Evolutionary conservation across 805 yeast genomes (phyloP).

Genomic region (Wickerhamomyces sydowiorum): DNA sequence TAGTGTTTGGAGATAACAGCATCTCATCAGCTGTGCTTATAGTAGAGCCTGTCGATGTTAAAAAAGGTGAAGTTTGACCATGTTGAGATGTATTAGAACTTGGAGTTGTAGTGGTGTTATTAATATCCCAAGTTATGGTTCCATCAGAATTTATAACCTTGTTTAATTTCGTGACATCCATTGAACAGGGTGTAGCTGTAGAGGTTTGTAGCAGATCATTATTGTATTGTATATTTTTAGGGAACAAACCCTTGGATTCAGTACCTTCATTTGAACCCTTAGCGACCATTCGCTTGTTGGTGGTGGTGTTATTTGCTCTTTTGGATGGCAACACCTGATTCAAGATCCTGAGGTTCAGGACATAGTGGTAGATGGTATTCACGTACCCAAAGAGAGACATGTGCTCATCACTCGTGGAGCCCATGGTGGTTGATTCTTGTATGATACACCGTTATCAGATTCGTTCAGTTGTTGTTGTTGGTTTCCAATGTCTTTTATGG

Average conservation of each 20-base stretch:
- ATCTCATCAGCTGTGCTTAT: constrained; percentile 5
- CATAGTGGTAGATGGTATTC: constrained; percentile 3
- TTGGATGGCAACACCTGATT: constrained; percentile 12
- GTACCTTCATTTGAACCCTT: not conserved
- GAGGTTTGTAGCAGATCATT: constrained; percentile 6
- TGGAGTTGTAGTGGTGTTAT: not conserved
- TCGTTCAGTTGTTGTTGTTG: not conserved
- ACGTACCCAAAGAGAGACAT: not conserved
- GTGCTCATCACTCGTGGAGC: not conserved
- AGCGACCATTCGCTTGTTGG: not conserved
- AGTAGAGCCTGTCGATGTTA: constrained; percentile 15
- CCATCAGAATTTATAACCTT: constrained; percentile 49
- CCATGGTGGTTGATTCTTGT: not conserved
- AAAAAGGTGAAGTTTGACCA: constrained; percentile 15
- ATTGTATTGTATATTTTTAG: constrained; percentile 13
- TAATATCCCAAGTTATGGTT: constrained; percentile 46
- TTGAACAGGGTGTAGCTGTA: constrained; percentile 36
- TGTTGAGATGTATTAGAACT: constrained; percentile 5
- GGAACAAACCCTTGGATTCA: constrained; percentile 12
- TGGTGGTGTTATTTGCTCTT: not conserved
- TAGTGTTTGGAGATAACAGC: constrained; percentile 11
- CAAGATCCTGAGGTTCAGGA: constrained; percentile 11
- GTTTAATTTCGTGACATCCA: constrained; percentile 41
- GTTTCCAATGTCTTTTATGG: too few relatives aligned
- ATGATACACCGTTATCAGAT: not conserved